phyloP scores from a whole-genome alignment of 768 basidiomycete species.

The Naganishia kalamii region DNA sequence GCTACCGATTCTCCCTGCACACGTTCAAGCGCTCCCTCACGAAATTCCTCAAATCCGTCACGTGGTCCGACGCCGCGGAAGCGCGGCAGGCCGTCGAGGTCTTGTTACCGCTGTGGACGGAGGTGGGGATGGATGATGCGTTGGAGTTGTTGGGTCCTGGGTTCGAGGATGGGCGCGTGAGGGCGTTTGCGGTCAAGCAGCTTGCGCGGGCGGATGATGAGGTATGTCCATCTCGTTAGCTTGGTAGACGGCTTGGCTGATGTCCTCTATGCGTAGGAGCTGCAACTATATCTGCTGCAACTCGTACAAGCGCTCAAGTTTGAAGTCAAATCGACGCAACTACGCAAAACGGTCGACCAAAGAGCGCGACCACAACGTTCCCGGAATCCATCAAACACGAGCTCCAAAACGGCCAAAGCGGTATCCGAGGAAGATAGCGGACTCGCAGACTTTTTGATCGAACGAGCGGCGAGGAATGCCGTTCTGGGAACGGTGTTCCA shows the following conservation, averaged over 20 bases:
- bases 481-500: conserved; percentile 85
- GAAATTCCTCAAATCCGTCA: conserved; percentile 95
- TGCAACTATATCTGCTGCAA: conserved; percentile 84
- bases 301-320: conserved; percentile 97
- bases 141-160: conserved; percentile 86
- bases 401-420: conserved; percentile 47
- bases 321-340: conserved; percentile 59
- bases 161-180: conserved; percentile 62
- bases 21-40: conserved; percentile 84
- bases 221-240: conserved; percentile 50
- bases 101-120: conserved; percentile 89
- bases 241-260: conserved; percentile 6
- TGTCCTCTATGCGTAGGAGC: conserved; percentile 57
- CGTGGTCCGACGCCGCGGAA: conserved; percentile 92
- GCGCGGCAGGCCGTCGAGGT: conserved; percentile 98
- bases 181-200: conserved; percentile 89
- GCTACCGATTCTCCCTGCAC: conserved; percentile 94
- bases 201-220: conserved; percentile 89
- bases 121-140: conserved; percentile 93
- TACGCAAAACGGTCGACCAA: not conserved
- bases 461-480: conserved; percentile 71
- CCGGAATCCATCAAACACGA: not conserved
- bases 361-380: not conserved
- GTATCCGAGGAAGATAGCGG: conserved; percentile 87
- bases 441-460: conserved; percentile 83